Evolutionary conservation across 257 asterid species (phyloP), one percentile per base, ranked within the genome.

Genomic region (Nicotiana attenuata): DNA sequence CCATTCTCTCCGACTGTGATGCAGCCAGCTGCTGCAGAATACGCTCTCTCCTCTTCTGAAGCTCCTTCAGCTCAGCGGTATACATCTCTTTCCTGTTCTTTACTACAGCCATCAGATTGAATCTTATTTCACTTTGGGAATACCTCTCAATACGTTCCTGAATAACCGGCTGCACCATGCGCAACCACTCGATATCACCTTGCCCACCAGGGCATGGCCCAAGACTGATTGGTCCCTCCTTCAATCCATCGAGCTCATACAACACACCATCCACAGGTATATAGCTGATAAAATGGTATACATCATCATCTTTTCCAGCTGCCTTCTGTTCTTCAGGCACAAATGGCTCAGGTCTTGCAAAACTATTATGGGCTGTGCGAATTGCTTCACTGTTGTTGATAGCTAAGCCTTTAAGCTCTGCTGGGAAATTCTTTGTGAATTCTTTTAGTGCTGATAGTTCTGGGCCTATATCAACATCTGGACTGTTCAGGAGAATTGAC

Each of bases 201-300:
- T 87, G 95, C 61, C 95, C 98, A 76, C 90, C 87, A 0, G 98
- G 87, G 84, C 92, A 90, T 5, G 87, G 94, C 28, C 98, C 98
- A 22, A 96, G 97, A 90, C 98, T 96, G 83, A 96, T 96, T 3
- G 98, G 99, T 22, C 99, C 98, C 85, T 94, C 98, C 86, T 96
- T 96, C 84, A 96, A 89, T 22, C 99, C 99, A 77, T 96, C 99
- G 10, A 96, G 98, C 96, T 96, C 98, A 45, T 94, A 96, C 38
- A 96, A 92, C 26, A 94, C 92, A 45, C 97, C 97, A 20, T 96
- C 99, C 38, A 96, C 93, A 0, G 98, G 99, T 85, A 96, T 77
- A 73, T 96, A 96, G 87, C 99, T 96, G 77, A 96, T 94, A 91
- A 96, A 96, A 86, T 96, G 99, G 83, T 94, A 96, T 57, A 96